Percentiles rank a stretch among this genome's conserved stretches.
Conservation (phyloP, 179 eudicot genomes). For the Spergularia azorica region DNA sequence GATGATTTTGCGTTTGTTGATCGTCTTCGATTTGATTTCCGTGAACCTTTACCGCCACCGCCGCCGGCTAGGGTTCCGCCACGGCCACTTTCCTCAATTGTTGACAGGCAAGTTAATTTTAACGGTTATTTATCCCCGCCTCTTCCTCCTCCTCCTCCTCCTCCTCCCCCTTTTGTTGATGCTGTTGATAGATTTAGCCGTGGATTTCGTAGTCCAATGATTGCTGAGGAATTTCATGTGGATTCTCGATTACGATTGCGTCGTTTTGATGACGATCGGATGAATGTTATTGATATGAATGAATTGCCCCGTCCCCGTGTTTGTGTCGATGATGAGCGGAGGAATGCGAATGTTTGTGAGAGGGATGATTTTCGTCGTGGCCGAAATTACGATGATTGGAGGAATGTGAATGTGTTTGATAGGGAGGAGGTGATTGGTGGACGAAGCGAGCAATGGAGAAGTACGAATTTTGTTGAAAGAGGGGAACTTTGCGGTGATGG, state of each 20-base stretch:
- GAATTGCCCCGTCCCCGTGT: background rate
- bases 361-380: background rate
- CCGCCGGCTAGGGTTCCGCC: constrained; percentile 33
- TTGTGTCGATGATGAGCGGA: background rate
- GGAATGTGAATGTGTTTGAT: constrained; percentile 4
- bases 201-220: background rate
- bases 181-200: constrained; percentile 10
- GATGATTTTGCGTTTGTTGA: constrained; percentile 5
- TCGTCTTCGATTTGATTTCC: constrained; percentile 19
- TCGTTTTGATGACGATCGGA: background rate
- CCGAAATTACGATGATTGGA: background rate
- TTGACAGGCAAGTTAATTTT: constrained; percentile 12
- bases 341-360: background rate
- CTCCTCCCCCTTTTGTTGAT: background rate
- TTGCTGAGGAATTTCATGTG: background rate
- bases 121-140: background rate
- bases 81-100: background rate
- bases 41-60: constrained; percentile 3
- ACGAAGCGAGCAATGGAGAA: background rate
- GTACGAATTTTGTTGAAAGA: constrained; percentile 15
- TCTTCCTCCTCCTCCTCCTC: background rate
- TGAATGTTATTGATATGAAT: background rate
- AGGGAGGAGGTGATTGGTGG: background rate
- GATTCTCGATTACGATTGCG: constrained; percentile 8
- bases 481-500: constrained; percentile 18